Evolutionary conservation across 768 basidiomycete species (phyloP).

Genomic region (Psilocybe azurescens): DNA sequence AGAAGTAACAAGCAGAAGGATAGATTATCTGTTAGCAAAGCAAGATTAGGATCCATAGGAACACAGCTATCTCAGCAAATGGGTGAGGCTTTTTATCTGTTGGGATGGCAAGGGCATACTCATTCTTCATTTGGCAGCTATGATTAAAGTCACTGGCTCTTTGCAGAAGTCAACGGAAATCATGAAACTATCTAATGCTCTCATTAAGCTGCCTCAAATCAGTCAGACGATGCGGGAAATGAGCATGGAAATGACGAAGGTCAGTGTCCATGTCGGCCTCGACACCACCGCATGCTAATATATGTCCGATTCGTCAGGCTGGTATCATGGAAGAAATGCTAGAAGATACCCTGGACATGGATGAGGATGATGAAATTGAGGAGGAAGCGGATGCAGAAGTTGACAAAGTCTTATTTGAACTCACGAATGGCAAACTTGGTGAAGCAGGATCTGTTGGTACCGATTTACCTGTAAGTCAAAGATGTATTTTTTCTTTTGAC

Average conservation of each 20-base stretch:
- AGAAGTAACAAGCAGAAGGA: constrained; percentile 95
- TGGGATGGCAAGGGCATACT: constrained; percentile 1
- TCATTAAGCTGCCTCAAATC: constrained; percentile 92
- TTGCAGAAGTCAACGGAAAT: constrained; percentile 98
- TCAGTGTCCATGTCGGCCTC: constrained; percentile 14
- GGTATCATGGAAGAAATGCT: constrained; percentile 99
- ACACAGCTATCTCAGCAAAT: constrained; percentile 91
- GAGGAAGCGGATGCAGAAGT: constrained; percentile 98
- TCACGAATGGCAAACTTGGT: constrained; percentile 96
- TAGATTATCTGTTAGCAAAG: constrained; percentile 90
- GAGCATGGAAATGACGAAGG: constrained; percentile 99
- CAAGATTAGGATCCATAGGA: constrained; percentile 87
- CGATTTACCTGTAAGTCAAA: constrained; percentile 71
- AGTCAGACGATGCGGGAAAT: constrained; percentile 94
- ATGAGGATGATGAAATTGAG: constrained; percentile 93
- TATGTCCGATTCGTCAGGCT: constrained; percentile 54
- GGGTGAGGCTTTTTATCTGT: constrained; percentile 54
- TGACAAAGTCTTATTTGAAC: constrained; percentile 93
- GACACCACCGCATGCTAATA: neutral
- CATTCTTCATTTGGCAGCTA: constrained; percentile 55
- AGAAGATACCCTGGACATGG: constrained; percentile 88
- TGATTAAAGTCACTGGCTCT: constrained; percentile 97
- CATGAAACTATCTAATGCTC: constrained; percentile 95
- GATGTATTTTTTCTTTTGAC: constrained; percentile 18
- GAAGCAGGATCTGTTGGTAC: constrained; percentile 75